Evolutionary conservation across 495 filamentous ascomycete species (phyloP), one percentile per base, ranked within the genome.

Genomic region (Pyrenula massariospora): DNA sequence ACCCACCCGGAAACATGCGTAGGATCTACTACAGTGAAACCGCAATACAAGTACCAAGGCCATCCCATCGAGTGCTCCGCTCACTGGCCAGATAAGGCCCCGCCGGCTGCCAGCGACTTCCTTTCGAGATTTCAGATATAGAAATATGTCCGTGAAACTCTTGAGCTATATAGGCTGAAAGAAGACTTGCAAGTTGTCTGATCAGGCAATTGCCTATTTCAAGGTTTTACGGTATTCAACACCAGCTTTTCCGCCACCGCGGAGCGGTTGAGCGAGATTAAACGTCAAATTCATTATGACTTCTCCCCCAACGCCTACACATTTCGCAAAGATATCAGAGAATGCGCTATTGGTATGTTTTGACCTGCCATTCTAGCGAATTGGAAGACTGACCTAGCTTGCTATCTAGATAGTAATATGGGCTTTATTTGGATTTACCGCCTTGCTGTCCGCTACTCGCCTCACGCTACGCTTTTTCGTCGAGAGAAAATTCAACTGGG

Each of bases 401-500:
- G 31, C 15, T 42, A 15, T n/a, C n/a, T 15, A 42, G 31, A 42
- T 42, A 8, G 31, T 42, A 42, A 42, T 42, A 42, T 42, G 31
- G 31, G 31, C 15, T 42, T 8, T 42, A 15, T 42, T 42, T 42
- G 31, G 31, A 42, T 5, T 42, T 15, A 42, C 31, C 31, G 31
- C 31, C 15, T 15, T 42, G 31, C 31, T 42, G 5, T 42, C 31
- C 8, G 15, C 31, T 15, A 15, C 31, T 15, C 31, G 31, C 15
- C 31, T 42, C 31, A 42, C 31, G 31, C 31, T 42, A 15, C 31
- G 31, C 5, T 15, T 42, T 15, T 42, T 42, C 31, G 31, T 42
- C 31, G 31, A 42, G 15, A 42, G 31, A 42, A 42, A 15, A 42
- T 24, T 59, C 10, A 53, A 59, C 50, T 42, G 25, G n/a, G 58